Percentiles rank a stretch among this genome's conserved stretches.
These are phyloP conservation scores for Chenopodium formosanum DNA, from an alignment of 148 eudicot genomes.

Conservation along the genomic window DNA sequence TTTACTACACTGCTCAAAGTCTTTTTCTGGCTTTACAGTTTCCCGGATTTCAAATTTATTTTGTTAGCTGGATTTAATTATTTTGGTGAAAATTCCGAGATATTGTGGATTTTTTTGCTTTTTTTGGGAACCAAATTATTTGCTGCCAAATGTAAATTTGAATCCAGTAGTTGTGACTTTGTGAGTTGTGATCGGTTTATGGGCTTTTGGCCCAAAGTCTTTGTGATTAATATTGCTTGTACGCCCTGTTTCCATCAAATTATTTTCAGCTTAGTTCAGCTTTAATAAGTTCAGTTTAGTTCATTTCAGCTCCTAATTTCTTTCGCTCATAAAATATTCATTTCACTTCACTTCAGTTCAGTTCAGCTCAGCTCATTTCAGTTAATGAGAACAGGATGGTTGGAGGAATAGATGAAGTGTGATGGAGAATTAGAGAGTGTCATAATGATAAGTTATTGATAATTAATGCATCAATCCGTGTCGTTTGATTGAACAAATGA, in stretches of 20 bases:
- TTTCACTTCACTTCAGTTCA: too few relatives aligned
- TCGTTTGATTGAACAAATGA: not conserved
- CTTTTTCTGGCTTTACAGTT: slow-evolving; percentile 19
- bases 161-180: not conserved
- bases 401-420: too few relatives aligned
- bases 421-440: too few relatives aligned
- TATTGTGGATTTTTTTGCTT: not conserved
- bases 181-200: not conserved
- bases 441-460: too few relatives aligned
- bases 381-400: too few relatives aligned
- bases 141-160: slow-evolving; percentile 15
- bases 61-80: slow-evolving; percentile 19
- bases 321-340: too few relatives aligned
- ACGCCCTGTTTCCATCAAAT: too few relatives aligned
- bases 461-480: not conserved
- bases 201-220: not conserved
- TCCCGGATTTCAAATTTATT: slow-evolving; percentile 28
- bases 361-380: too few relatives aligned
- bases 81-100: slow-evolving; percentile 24
- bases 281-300: too few relatives aligned
- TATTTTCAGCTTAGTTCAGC: too few relatives aligned
- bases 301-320: too few relatives aligned
- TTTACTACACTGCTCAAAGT: slow-evolving; percentile 27
- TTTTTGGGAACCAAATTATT: not conserved
- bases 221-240: too few relatives aligned